Evolutionary conservation across 2,329 filamentous ascomycete genomes (phyloP).

Genomic region (Arthroderma sp.): DNA sequence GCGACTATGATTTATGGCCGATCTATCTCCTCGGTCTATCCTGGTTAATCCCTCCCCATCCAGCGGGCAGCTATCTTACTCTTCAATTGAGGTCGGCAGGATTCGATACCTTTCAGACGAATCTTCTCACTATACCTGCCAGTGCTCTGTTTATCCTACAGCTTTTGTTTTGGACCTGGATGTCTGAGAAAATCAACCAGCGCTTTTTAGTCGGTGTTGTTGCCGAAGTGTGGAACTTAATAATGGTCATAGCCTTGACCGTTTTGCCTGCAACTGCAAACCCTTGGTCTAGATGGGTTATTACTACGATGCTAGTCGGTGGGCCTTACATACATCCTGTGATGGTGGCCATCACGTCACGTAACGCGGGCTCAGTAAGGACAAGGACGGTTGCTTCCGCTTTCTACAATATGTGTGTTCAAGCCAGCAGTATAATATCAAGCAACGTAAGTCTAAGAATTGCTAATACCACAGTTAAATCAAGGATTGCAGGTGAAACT

Average conservation of each 20-base stretch:
- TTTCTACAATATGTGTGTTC: slow-evolving; percentile 35
- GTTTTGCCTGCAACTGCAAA: slow-evolving; percentile 35
- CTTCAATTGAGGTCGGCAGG: slow-evolving; percentile 38
- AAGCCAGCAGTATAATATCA: slow-evolving; percentile 28
- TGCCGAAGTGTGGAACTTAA: slow-evolving; percentile 40
- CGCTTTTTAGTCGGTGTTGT: slow-evolving; percentile 41
- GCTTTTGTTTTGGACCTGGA: slow-evolving; percentile 41
- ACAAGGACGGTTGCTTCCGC: slow-evolving; percentile 33
- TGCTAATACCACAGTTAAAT: not conserved
- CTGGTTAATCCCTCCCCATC: slow-evolving; percentile 29
- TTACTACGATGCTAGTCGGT: slow-evolving; percentile 41
- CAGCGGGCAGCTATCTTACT: slow-evolving; percentile 26
- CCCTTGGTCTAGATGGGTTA: slow-evolving; percentile 40
- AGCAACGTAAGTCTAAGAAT: slow-evolving; percentile 21
- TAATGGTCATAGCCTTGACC: slow-evolving; percentile 39
- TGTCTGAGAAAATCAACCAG: slow-evolving; percentile 43
- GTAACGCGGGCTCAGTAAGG: slow-evolving; percentile 30
- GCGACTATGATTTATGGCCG: slow-evolving; percentile 46
- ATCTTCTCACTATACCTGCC: slow-evolving; percentile 49
- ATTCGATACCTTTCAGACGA: slow-evolving; percentile 47
- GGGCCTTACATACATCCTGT: slow-evolving; percentile 48
- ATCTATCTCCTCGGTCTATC: slow-evolving; percentile 38
- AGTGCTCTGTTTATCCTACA: slow-evolving; percentile 45
- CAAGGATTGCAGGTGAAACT: not conserved
- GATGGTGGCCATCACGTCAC: slow-evolving; percentile 32